phyloP scores from a whole-genome alignment of 768 basidiomycete species.

The Lactarius deliciosus region DNA sequence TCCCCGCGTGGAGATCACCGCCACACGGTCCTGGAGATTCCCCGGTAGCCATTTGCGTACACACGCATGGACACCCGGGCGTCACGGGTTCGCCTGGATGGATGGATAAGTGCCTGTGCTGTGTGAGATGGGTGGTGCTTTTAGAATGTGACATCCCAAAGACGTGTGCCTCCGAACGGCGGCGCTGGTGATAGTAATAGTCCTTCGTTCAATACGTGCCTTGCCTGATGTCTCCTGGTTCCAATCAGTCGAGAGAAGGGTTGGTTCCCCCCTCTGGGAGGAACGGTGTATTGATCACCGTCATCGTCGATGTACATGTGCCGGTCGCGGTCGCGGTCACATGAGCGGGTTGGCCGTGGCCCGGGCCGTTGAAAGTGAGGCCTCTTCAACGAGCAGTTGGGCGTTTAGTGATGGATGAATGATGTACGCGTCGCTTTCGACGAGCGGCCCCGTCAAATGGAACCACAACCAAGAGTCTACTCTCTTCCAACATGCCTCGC shows the following conservation, averaged over 20 bases:
- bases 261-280: not conserved
- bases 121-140: not conserved
- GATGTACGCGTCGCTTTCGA: constrained; percentile 21
- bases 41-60: not conserved
- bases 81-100: not conserved
- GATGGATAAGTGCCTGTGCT: not conserved
- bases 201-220: not conserved
- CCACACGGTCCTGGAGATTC: not conserved
- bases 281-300: not conserved
- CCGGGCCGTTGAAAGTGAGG: not conserved
- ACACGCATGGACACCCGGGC: not conserved
- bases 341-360: not conserved
- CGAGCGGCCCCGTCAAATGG: constrained; percentile 26
- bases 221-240: not conserved
- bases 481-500: constrained; percentile 18
- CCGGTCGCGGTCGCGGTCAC: constrained; percentile 7
- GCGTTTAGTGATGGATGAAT: not conserved
- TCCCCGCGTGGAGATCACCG: not conserved
- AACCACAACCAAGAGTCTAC: constrained; percentile 27
- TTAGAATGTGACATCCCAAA: not conserved
- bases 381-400: too few species aligned
- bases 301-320: not conserved
- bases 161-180: not conserved
- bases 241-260: not conserved
- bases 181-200: not conserved